Base-by-base conservation (phyloP, 2,329 filamentous ascomycete species). In the Stagonosporopsis chrysanthemi region DNA sequence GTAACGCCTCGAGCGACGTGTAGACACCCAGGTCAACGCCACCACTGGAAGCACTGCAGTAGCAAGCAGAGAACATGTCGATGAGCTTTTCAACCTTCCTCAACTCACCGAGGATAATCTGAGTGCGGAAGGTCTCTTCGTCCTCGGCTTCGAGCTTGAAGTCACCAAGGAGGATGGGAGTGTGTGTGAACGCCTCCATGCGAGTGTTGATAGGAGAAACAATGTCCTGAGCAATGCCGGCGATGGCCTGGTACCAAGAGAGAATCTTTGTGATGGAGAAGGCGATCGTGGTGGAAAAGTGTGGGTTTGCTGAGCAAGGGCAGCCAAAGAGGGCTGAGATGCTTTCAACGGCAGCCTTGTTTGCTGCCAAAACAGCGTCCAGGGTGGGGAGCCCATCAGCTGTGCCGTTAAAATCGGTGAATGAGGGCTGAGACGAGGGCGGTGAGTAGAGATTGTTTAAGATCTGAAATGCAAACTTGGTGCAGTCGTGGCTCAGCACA, bases 71-170 rank as follows among this genome's bases (percentile, higher is more conserved):
- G 59, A 76, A 75, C 62, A 68, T 71, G 57, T 76, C 71, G 41
- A 76, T 74, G 51, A 76, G 68, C 65, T 76, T 75, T 60, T 75
- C 74, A 1, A 76, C 68, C 41, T 69, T 74, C 52, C 69, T 65
- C 11, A 76, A 65, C 61, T 75, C 73, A 22, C 62, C 63, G 8
- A 76, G 66, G 6, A 76, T 65, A 5, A 72, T 65, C 41, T 74
- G 72, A 0, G 71, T 74, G 5, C 71, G 65, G 50, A 72, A 66
- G 1, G 68, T 68, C 29, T 71, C 63, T 35, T 75, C 73, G 12
- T 69, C 66, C 44, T 75, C 73, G 26, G 62, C 53, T 36, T 70
- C 64, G 14, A 67, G 57, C 24, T 58, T 62, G 54, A 68, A 72
- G 12, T 67, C 59, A 38, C 65, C 64, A 1, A 67, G 52, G 0